These are phyloP conservation scores for Niebla homalea DNA, from an alignment of 495 filamentous ascomycete species.

Conservation along the genomic window DNA sequence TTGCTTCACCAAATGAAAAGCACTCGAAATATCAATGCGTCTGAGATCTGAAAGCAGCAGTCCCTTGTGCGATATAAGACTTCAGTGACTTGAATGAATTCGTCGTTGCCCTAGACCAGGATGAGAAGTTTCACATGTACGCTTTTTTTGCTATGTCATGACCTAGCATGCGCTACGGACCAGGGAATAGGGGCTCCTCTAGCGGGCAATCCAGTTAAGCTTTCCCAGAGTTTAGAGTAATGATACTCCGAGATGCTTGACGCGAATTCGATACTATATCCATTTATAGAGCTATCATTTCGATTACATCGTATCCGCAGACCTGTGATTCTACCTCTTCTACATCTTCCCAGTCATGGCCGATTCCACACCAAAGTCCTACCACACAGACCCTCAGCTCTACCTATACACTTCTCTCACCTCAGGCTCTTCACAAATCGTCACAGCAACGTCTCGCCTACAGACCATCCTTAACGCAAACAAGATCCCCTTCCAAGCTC, in stretches of 20 bases:
- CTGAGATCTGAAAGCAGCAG: too few relatives aligned
- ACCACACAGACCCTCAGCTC: conserved; percentile 64
- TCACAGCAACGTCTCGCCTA: conserved; percentile 87
- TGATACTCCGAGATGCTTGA: not conserved
- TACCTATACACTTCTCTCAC: conserved; percentile 93
- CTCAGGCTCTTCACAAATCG: conserved; percentile 93
- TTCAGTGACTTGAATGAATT: too few relatives aligned
- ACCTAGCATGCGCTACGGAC: too few relatives aligned
- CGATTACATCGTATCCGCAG: not conserved
- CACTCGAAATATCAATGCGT: too few relatives aligned
- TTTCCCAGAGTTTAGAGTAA: not conserved
- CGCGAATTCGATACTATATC: not conserved
- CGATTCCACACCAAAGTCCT: conserved; percentile 38
- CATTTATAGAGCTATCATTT: too few relatives aligned
- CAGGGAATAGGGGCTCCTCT: too few relatives aligned
- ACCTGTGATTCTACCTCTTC: not conserved
- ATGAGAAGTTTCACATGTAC: too few relatives aligned
- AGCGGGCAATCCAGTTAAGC: not conserved
- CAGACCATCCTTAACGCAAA: conserved; percentile 96
- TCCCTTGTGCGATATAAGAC: too few relatives aligned
- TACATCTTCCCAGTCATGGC: conserved; percentile 25
- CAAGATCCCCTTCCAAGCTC: conserved; percentile 77
- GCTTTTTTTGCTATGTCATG: too few relatives aligned
- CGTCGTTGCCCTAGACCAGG: too few relatives aligned
- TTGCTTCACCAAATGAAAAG: too few relatives aligned